These are phyloP conservation scores for Entomortierella parvispora DNA, from an alignment of 192 early-diverging fungal genomes.

Conservation along the genomic window DNA sequence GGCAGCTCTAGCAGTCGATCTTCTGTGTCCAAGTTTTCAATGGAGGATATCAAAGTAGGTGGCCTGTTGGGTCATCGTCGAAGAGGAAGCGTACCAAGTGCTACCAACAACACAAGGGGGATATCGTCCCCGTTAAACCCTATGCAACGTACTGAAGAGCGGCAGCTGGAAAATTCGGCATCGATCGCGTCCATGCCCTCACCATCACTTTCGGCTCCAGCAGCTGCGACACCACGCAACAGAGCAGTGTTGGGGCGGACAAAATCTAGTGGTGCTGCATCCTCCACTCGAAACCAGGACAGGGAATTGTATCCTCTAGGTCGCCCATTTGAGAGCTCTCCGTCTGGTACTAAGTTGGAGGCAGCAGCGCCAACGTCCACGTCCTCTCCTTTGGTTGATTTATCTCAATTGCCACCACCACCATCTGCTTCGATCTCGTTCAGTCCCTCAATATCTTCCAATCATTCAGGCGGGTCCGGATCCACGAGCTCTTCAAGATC, in stretches of 20 bases:
- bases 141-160: background rate
- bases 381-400: background rate
- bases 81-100: slow-evolving; percentile 12
- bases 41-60: background rate
- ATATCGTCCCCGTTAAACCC: background rate
- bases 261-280: too few species aligned
- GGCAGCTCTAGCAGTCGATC: background rate
- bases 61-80: slow-evolving; percentile 15
- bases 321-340: slow-evolving; percentile 8
- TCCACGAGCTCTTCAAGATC: slow-evolving; percentile 8
- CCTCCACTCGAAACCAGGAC: background rate
- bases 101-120: background rate
- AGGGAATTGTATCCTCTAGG: slow-evolving; percentile 24
- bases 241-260: too few species aligned
- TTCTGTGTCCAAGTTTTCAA: background rate
- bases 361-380: background rate
- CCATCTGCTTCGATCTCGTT: background rate
- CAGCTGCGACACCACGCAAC: too few species aligned
- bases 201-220: too few species aligned
- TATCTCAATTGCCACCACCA: background rate
- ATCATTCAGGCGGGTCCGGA: background rate
- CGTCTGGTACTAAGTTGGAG: background rate
- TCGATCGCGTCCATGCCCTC: too few species aligned
- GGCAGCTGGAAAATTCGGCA: background rate
- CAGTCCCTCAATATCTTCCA: background rate